Percentiles rank a stretch among this genome's conserved stretches.
Evolutionary conservation across 345 rosid genomes (phyloP).

Genomic region (Camelina neglecta): DNA sequence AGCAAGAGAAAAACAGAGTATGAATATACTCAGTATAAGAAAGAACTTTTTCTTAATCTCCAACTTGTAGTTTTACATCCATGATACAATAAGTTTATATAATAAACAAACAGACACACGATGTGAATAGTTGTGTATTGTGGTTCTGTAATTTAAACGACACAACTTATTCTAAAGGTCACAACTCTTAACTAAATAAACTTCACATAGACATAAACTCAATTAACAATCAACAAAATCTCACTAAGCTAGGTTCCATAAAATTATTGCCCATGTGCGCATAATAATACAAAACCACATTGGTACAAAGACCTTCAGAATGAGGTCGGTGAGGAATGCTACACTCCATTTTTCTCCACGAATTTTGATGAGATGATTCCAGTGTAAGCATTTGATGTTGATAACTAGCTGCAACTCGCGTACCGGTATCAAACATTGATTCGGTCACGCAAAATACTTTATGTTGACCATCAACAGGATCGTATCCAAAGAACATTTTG

Average conservation of each 20-base stretch:
- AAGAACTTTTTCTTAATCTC: no score
- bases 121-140: no score
- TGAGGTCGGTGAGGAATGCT: neutral
- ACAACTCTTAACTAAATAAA: no score
- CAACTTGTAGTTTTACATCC: no score
- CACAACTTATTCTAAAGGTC: no score
- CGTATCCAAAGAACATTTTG: constrained; percentile 13
- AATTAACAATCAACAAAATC: neutral
- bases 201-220: no score
- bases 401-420: neutral
- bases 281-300: constrained; percentile 9
- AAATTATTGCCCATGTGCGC: neutral
- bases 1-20: no score
- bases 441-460: constrained; percentile 18
- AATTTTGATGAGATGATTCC: neutral
- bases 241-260: neutral
- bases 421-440: neutral
- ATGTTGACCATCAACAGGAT: constrained; percentile 7
- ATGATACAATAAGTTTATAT: no score
- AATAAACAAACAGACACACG: no score
- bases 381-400: neutral
- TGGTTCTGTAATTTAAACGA: no score
- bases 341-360: neutral
- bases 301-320: neutral
- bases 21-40: no score